phyloP scores from a whole-genome alignment of 768 basidiomycete genomes.

The Sporobolomyces roseus region DNA sequence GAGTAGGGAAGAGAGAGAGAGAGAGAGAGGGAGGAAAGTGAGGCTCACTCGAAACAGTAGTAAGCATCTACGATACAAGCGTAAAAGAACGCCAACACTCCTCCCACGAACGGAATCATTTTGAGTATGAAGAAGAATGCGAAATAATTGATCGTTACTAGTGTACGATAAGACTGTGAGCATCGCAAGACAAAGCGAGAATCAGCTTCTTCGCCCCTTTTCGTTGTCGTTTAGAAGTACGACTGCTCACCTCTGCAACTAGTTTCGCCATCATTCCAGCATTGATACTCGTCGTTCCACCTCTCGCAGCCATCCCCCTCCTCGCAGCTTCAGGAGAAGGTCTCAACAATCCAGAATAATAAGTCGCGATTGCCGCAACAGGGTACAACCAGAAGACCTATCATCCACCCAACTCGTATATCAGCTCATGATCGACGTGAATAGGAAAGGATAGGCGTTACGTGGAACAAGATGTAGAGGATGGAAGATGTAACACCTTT shows the following conservation, averaged over 20 bases:
- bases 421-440: background rate
- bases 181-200: too few relatives aligned
- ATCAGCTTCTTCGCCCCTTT: background rate
- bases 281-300: background rate
- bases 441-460: background rate
- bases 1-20: background rate
- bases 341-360: slow-evolving; percentile 62
- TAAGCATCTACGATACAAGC: slow-evolving; percentile 86
- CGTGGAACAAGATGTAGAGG: slow-evolving; percentile 43
- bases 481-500: slow-evolving; percentile 27
- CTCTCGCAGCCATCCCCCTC: slow-evolving; percentile 11
- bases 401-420: slow-evolving; percentile 48
- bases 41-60: slow-evolving; percentile 76
- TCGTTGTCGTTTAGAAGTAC: background rate
- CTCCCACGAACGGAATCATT: slow-evolving; percentile 64
- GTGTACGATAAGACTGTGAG: slow-evolving; percentile 59
- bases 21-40: slow-evolving; percentile 1
- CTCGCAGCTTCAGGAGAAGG: slow-evolving; percentile 27
- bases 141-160: slow-evolving; percentile 76
- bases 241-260: slow-evolving; percentile 29
- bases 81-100: slow-evolving; percentile 62
- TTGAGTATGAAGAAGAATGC: slow-evolving; percentile 63
- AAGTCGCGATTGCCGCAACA: slow-evolving; percentile 68
- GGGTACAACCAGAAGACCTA: slow-evolving; percentile 75
- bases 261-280: slow-evolving; percentile 24